Conservation (phyloP, 768 basidiomycete genomes). For the Coprinopsis cinerea region DNA sequence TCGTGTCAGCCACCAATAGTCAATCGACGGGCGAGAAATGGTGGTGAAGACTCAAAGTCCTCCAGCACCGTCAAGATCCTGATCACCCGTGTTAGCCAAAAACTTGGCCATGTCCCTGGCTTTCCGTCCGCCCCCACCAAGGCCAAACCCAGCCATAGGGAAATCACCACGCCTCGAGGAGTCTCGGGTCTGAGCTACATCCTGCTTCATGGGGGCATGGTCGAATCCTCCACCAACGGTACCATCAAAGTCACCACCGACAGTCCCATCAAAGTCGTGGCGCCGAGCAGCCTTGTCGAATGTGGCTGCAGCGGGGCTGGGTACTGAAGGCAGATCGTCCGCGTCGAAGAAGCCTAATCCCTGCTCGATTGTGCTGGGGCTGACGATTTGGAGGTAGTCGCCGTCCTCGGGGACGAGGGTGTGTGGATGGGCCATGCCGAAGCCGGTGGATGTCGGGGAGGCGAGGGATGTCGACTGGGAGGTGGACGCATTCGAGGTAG, state of each 20-base stretch:
- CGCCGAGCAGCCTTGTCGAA: not conserved
- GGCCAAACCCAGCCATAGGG: constrained; percentile 1
- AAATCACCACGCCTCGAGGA: not conserved
- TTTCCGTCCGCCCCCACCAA: not conserved
- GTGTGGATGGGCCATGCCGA: constrained; percentile 20
- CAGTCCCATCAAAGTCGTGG: not conserved
- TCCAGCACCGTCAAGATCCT: not conserved
- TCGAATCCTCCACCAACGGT: not conserved
- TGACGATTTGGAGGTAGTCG: constrained; percentile 13
- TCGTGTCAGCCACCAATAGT: too few relatives aligned
- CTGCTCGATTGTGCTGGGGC: constrained; percentile 25
- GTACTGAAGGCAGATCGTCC: constrained; percentile 18
- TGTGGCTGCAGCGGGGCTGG: not conserved
- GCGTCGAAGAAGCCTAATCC: constrained; percentile 32
- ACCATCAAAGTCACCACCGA: not conserved
- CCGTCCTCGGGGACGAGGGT: constrained; percentile 9
- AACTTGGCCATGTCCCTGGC: not conserved
- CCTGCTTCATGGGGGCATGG: not conserved
- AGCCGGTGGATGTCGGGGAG: constrained; percentile 33
- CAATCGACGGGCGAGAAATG: too few relatives aligned
- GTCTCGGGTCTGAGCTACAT: too few relatives aligned
- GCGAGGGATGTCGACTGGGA: constrained; percentile 36
- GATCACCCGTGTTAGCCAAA: not conserved
- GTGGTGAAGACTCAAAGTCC: not conserved
- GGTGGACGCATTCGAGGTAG: constrained; percentile 24